Conservation (phyloP, 257 asterid genomes). For the Nicotiana undulata region DNA sequence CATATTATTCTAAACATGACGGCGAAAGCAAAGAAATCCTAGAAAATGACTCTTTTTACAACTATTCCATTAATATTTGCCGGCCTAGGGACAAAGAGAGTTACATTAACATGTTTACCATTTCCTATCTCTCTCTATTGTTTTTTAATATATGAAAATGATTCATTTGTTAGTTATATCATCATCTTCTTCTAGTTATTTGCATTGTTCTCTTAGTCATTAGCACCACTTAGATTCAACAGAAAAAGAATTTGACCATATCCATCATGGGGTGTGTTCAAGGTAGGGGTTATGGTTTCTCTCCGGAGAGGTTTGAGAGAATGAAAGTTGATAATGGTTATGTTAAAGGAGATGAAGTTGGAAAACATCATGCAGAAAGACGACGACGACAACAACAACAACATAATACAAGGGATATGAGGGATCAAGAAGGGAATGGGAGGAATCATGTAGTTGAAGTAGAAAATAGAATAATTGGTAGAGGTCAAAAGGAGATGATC, state of each 20-base stretch:
- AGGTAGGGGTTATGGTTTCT: constrained; percentile 14
- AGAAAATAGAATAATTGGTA: constrained; percentile 14
- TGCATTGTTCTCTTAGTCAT: neutral
- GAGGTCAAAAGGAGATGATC: constrained; percentile 9
- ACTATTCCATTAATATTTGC: neutral
- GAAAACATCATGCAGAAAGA: neutral
- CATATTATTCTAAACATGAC: neutral
- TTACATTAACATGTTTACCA: neutral
- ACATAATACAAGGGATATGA: neutral
- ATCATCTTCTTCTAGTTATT: neutral
- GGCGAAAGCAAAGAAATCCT: neutral
- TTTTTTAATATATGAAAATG: neutral
- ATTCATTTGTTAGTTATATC: neutral
- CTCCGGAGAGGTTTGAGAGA: constrained; percentile 20
- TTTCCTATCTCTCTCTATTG: neutral
- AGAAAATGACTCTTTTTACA: neutral
- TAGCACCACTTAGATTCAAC: neutral
- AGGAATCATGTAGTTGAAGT: neutral
- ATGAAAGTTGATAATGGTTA: constrained; percentile 36
- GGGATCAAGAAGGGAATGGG: neutral
- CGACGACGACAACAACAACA: neutral
- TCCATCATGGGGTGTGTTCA: constrained; percentile 53
- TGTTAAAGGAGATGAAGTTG: constrained; percentile 6
- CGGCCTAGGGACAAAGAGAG: neutral
- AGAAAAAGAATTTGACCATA: constrained; percentile 7